Conservation (phyloP, 1,284 basidiomycete species). For the Malassezia brasiliensis region DNA sequence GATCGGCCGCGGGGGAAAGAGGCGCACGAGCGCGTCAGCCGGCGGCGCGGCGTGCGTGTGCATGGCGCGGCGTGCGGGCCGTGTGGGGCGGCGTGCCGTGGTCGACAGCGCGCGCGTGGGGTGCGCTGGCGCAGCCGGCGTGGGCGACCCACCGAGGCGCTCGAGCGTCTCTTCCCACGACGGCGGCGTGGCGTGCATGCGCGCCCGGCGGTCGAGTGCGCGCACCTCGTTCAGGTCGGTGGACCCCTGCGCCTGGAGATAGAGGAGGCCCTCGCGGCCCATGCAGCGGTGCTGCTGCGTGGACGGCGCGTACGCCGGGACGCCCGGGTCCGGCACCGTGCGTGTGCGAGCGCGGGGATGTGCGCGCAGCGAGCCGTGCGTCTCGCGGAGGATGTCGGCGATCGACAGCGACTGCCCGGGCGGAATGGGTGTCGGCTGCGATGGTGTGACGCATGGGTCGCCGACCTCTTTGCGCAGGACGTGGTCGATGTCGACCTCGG, state of each 20-base stretch:
- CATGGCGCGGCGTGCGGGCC: neutral
- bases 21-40: neutral
- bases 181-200: neutral
- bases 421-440: conserved; percentile 69
- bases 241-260: conserved; percentile 43
- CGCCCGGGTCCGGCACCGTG: neutral
- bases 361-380: conserved; percentile 32
- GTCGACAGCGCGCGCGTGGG: too few relatives aligned
- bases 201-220: conserved; percentile 31
- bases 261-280: conserved; percentile 35
- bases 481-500: conserved; percentile 83
- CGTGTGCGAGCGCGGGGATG: conserved; percentile 20
- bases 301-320: conserved; percentile 24
- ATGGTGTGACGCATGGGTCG: conserved; percentile 89
- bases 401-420: conserved; percentile 80
- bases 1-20: conserved; percentile 11
- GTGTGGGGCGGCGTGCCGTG: neutral
- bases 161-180: neutral
- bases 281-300: conserved; percentile 35
- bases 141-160: too few relatives aligned
- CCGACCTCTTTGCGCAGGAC: conserved; percentile 92
- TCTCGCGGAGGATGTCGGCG: conserved; percentile 55
- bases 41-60: neutral
- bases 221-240: conserved; percentile 39
- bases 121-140: too few relatives aligned